These are phyloP conservation scores for Yarrowia sp. DNA, from an alignment of 805 yeast species.

Conservation along the genomic window DNA sequence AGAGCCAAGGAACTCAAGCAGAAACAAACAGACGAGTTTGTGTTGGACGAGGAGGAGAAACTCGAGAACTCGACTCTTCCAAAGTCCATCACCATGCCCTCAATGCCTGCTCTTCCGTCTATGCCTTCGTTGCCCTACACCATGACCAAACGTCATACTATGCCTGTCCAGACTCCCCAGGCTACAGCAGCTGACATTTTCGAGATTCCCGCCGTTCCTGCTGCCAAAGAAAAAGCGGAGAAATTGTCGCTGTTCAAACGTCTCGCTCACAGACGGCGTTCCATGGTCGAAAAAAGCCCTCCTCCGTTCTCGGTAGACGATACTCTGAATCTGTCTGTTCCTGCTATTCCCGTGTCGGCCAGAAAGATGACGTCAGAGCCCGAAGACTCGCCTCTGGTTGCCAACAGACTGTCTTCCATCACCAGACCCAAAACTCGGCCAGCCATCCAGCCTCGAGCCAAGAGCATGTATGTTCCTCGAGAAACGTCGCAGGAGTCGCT, in stretches of 20 bases:
- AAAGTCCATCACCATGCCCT: slow-evolving; percentile 3
- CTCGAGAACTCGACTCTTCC: not conserved
- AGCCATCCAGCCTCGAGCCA: not conserved
- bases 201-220: not conserved
- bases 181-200: not conserved
- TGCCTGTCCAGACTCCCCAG: not conserved
- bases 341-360: slow-evolving; percentile 7
- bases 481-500: not conserved
- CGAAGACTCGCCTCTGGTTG: slow-evolving; percentile 11
- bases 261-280: slow-evolving; percentile 6
- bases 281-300: not conserved
- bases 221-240: not conserved
- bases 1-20: not conserved
- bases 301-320: not conserved
- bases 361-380: slow-evolving; percentile 16
- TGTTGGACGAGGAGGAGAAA: not conserved
- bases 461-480: slow-evolving; percentile 19
- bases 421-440: not conserved
- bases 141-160: not conserved
- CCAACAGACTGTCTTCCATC: slow-evolving; percentile 7
- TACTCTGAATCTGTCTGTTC: not conserved
- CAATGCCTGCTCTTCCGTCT: not conserved
- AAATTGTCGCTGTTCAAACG: slow-evolving; percentile 8
- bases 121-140: no score
- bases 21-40: not conserved